Conservation (phyloP, 2,329 filamentous ascomycete species). For the Colletotrichum sp. region DNA sequence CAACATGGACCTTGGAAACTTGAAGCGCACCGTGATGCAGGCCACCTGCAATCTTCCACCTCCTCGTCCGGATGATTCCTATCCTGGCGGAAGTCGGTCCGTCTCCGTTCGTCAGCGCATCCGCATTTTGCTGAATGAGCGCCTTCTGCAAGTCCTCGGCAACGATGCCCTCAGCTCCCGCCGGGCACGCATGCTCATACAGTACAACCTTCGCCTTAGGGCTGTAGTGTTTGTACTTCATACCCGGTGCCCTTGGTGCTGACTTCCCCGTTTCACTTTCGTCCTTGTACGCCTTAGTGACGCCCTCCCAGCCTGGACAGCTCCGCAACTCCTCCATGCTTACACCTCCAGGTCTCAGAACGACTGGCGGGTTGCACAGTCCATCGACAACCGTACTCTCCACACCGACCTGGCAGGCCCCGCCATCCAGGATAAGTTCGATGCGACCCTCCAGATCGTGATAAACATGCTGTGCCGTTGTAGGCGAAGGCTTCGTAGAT, state of each 20-base stretch:
- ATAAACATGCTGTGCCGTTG: slow-evolving; percentile 85
- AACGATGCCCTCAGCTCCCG: slow-evolving; percentile 39
- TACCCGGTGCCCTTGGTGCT: slow-evolving; percentile 85
- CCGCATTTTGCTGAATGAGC: slow-evolving; percentile 15
- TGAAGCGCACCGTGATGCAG: slow-evolving; percentile 36
- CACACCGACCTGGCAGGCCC: slow-evolving; percentile 84
- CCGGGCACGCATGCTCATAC: slow-evolving; percentile 65
- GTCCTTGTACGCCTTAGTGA: slow-evolving; percentile 80
- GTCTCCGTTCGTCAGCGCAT: slow-evolving; percentile 23
- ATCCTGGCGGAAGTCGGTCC: slow-evolving; percentile 34
- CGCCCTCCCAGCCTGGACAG: slow-evolving; percentile 82
- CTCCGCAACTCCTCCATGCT: slow-evolving; percentile 78
- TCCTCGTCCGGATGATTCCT: slow-evolving; percentile 60
- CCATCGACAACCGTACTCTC: slow-evolving; percentile 98
- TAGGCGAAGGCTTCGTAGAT: slow-evolving; percentile 91
- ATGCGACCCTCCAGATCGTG: slow-evolving; percentile 86
- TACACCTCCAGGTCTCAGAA: slow-evolving; percentile 87
- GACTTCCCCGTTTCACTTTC: slow-evolving; percentile 67
- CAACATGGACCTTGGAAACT: slow-evolving; percentile 30
- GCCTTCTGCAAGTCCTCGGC: slow-evolving; percentile 36
- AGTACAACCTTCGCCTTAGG: slow-evolving; percentile 86
- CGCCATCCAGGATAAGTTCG: slow-evolving; percentile 87
- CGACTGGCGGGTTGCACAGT: slow-evolving; percentile 77
- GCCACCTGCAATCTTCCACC: slow-evolving; percentile 53
- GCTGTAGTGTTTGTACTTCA: slow-evolving; percentile 99